phyloP scores from a whole-genome alignment of 305 asterid species.

The Fraxinus nigra region DNA sequence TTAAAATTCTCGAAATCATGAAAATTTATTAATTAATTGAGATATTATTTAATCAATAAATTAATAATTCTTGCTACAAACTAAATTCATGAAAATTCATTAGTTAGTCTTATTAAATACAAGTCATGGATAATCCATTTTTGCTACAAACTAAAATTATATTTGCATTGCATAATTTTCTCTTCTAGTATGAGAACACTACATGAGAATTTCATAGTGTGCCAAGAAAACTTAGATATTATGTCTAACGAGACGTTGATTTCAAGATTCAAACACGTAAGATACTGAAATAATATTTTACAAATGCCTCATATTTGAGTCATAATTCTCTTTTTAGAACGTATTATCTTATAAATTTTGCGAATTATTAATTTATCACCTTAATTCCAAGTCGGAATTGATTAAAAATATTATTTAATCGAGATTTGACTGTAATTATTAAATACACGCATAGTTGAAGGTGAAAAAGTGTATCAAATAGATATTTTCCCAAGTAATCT shows the following conservation, averaged over 20 bases:
- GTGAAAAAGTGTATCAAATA: neutral
- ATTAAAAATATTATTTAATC: too few relatives aligned
- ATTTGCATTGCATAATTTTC: neutral
- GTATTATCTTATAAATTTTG: neutral
- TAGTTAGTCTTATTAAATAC: too few relatives aligned
- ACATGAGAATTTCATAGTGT: neutral
- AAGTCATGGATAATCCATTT: neutral
- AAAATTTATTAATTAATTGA: too few relatives aligned
- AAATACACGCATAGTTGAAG: neutral
- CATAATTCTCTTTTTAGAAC: neutral
- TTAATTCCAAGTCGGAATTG: neutral
- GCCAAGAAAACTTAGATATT: too few relatives aligned
- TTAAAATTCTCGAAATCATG: neutral
- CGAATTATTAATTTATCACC: neutral
- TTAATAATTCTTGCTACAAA: too few relatives aligned
- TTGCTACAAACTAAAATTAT: neutral
- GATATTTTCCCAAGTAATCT: neutral
- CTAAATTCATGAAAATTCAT: too few relatives aligned
- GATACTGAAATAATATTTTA: neutral
- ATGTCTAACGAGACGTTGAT: neutral
- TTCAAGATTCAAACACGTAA: neutral
- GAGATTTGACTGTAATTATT: neutral
- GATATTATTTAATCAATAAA: too few relatives aligned
- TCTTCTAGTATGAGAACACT: neutral
- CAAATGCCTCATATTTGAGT: neutral